A percentile compares a stretch with the other conserved stretches of the same genome.
These are phyloP conservation scores for Silene latifolia DNA, from an alignment of 148 eudicot species.

Conservation along the genomic window DNA sequence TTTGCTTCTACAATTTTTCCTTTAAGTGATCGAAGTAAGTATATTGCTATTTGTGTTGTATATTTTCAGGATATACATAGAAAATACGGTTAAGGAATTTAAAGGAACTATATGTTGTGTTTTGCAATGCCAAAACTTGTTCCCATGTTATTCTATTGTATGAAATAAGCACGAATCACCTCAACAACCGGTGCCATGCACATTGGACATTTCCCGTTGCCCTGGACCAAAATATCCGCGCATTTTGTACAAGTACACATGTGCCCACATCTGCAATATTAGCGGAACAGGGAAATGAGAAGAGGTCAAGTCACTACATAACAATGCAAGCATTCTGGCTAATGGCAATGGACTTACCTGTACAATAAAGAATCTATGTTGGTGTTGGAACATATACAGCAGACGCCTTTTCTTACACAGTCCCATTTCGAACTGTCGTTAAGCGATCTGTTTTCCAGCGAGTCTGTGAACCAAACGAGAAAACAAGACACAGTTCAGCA, in stretches of 20 bases:
- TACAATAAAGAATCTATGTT: conserved; percentile 73
- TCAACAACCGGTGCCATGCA: conserved; percentile 83
- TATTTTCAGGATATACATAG: conserved; percentile 18
- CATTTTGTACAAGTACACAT: conserved; percentile 88
- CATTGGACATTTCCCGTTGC: conserved; percentile 71
- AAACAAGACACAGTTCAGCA: background rate
- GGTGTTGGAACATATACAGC: conserved; percentile 64
- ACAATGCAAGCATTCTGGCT: background rate
- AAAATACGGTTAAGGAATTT: conserved; percentile 7
- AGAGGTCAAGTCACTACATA: background rate
- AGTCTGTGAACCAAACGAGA: conserved; percentile 27
- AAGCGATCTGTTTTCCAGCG: conserved; percentile 16
- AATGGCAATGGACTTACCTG: conserved; percentile 40
- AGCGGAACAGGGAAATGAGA: background rate
- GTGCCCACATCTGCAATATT: conserved; percentile 77
- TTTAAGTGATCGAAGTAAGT: conserved; percentile 20
- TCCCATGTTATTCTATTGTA: conserved; percentile 33
- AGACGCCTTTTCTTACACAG: conserved; percentile 65
- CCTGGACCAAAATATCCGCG: conserved; percentile 54
- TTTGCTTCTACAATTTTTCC: background rate
- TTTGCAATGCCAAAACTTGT: background rate
- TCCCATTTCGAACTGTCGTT: conserved; percentile 62
- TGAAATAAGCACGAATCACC: conserved; percentile 69
- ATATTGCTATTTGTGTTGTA: conserved; percentile 7
- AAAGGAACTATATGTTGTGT: background rate